Evolutionary conservation across 2,329 filamentous ascomycete genomes (phyloP), one percentile per base, ranked within the genome.

Genomic region (Monilinia vaccinii-corymbosi): DNA sequence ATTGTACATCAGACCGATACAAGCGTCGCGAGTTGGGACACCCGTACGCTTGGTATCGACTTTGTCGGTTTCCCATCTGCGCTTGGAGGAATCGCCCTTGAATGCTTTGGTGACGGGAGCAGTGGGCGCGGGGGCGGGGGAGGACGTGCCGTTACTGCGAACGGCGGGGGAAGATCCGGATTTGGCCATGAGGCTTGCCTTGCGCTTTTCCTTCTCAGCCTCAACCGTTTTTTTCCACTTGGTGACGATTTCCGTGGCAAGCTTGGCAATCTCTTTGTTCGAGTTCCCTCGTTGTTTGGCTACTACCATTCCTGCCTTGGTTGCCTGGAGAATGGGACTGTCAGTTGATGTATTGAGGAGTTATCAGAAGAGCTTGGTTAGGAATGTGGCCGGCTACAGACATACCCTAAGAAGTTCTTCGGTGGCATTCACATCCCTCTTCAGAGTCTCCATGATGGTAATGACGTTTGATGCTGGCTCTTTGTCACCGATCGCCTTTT

Each of bases 1-100:
- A 69, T 99, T 94, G 78, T 97, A 99, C 73, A 99, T 83, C 47
- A 99, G 81, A 53, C 91, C 91, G 64, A 97, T 86, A 73, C 89
- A 96, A 71, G 85, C 87, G 76, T 97, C 89, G 61, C 94, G 88
- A 23, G 82, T 81, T 60, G 80, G 76, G 62, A 87, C 86, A 51
- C 85, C 85, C 18, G 91, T 97, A 56, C 91, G 83, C 65, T 86
- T 83, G 68, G 83, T 82, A 68, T 92, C 85, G 57, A 96, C 84
- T 45, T 86, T 86, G 73, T 97, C 94, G n/a, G 79, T 81, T 68
- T 87, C 87, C 77, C 87, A 89, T 67, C 84, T 90, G 68, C 94
- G 85, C 78, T 91, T 94, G 70, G 92, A 86, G 2, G 86, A 83
- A 66, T 88, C 81, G 68, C 84, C 85, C 63, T 79, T 77, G 73